A percentile compares a stretch with the other conserved stretches of the same genome.
Evolutionary conservation across 176 grass and related monocot genomes (phyloP).

Genomic region (Alopecurus myosuroides): DNA sequence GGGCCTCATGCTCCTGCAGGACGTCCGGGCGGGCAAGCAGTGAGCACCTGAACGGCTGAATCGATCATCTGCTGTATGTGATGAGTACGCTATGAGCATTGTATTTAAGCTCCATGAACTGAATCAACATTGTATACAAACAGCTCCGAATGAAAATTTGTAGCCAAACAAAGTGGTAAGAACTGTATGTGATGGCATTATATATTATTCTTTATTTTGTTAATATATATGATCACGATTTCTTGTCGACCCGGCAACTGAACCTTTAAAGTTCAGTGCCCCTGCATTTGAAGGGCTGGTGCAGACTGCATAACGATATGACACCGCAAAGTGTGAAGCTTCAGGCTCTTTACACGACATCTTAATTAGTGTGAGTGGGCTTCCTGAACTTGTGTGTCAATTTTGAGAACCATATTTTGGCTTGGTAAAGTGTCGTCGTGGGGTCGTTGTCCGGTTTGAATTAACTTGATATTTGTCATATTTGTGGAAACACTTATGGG

Average conservation of each 20-base stretch:
- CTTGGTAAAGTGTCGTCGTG: neutral
- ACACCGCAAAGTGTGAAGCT: neutral
- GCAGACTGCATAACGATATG: neutral
- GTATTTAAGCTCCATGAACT: neutral
- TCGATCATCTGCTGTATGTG: neutral
- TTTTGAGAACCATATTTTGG: neutral
- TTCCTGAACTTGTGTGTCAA: neutral
- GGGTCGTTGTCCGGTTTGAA: too few species aligned
- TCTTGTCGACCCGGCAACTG: neutral
- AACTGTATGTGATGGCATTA: neutral
- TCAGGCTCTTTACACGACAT: neutral
- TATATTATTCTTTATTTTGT: too few species aligned
- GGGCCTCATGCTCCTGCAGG: slow-evolving; percentile 51
- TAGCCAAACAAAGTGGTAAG: neutral
- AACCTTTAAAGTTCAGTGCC: neutral
- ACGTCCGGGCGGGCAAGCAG: slow-evolving; percentile 21
- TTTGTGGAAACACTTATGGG: too few species aligned
- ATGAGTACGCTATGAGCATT: neutral
- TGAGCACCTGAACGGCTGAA: neutral
- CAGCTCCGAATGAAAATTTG: too few species aligned
- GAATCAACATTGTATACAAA: too few species aligned
- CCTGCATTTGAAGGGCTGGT: neutral
- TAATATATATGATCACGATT: neutral
- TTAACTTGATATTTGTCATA: too few species aligned
- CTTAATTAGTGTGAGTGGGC: neutral